Base-by-base conservation (phyloP, 78 protist species). In the Emiliania huxleyi region DNA sequence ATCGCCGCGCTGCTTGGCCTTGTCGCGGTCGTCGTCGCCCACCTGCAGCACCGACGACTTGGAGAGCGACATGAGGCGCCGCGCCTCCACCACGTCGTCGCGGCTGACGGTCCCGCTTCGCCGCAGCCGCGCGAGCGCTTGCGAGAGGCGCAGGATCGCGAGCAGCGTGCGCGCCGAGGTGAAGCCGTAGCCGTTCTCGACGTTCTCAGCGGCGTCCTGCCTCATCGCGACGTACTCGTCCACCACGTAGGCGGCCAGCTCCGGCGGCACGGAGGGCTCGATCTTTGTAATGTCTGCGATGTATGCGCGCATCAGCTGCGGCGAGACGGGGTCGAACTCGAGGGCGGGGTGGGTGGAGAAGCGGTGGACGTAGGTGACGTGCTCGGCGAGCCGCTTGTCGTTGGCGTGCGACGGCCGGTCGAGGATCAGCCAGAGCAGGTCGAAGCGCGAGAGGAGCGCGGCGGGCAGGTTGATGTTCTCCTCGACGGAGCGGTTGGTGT, bases 371-470 rank as follows among this genome's bases (percentile, higher is more conserved):
- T 56, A 85, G 15, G 99, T 93, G 22, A 99, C 95, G 95, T 99
- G 99, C 83, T 95, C 46, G 12, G 99, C 99, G 35, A 98, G 97
- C 35, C 46, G 42, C 38, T 19, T 19, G 92, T 99, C 99, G 22
- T 0, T 1, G 4, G 91, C 96, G 37, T n/a, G 69, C 87, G 96
- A 95, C 4, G 99, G 97, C 43, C 87, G 43, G 87, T 99, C 99
- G 33, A 98, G 96, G n/a, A 99, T 91, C 18, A 99, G 90, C 91
- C 97, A 99, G 38, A 98, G 69, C 35, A 99, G 87, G 85, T 98
- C 99, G 69, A 98, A 98, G 26, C 99, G 97, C 0, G 99, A 98
- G n/a, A 99, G 96, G 45, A 99, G 96, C 33, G 99, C 97, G 6
- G 97, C 98, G 29, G 99, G 99, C 25, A 94, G 88, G 43, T 94